phyloP scores from a whole-genome alignment of 331 rosid species.

The Acacia pycnantha region DNA sequence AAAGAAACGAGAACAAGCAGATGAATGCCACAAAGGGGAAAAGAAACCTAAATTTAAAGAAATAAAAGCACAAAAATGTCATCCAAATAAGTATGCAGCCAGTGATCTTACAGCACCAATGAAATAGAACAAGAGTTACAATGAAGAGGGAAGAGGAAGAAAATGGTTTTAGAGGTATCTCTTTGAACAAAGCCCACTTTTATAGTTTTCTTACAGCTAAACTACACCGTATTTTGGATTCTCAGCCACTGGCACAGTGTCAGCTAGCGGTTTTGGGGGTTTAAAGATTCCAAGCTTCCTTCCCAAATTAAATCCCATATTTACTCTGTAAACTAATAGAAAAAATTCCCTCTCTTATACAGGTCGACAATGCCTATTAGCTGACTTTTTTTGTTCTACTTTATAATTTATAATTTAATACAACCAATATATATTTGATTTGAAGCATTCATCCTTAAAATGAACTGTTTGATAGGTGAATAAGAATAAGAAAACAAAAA shows the following conservation, averaged over 20 bases:
- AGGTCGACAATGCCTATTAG: neutral
- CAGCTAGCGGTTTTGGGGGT: slow-evolving; percentile 34
- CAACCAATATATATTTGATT: too few species aligned
- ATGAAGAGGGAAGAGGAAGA: slow-evolving; percentile 3
- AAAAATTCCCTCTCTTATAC: neutral
- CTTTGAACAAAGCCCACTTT: slow-evolving; percentile 40
- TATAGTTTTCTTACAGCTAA: slow-evolving; percentile 40
- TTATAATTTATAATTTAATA: too few species aligned
- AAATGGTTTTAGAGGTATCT: slow-evolving; percentile 30
- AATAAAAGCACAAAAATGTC: slow-evolving; percentile 5
- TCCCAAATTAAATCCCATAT: neutral
- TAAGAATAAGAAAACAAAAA: too few species aligned
- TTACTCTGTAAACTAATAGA: neutral
- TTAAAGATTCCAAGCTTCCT: slow-evolving; percentile 6
- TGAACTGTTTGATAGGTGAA: too few species aligned
- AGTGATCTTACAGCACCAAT: slow-evolving; percentile 1
- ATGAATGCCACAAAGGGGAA: neutral
- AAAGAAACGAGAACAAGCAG: neutral
- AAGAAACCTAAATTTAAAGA: neutral
- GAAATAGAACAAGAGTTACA: neutral
- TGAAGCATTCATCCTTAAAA: too few species aligned
- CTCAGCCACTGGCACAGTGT: neutral
- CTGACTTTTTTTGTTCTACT: neutral
- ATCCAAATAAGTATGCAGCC: neutral
- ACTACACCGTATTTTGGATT: slow-evolving; percentile 49